phyloP scores from a whole-genome alignment of 2,329 filamentous ascomycete species.

The Ceratocystis lukuohia region DNA sequence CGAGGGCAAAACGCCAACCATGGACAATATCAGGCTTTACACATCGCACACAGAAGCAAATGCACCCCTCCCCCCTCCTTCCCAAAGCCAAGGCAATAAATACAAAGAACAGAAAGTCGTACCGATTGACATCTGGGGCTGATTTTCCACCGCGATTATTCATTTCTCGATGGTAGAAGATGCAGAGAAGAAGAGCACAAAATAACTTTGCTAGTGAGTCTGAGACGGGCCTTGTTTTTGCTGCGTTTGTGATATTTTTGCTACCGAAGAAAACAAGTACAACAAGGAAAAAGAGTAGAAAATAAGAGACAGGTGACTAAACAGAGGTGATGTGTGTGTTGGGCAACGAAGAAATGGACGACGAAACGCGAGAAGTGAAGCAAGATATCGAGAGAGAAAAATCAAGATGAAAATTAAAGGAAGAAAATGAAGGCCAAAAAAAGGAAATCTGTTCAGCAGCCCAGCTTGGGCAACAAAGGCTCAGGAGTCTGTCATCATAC shows the following conservation, averaged over 20 bases:
- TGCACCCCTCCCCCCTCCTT: too few relatives aligned
- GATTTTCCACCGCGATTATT: slow-evolving; percentile 94
- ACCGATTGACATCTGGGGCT: slow-evolving; percentile 99
- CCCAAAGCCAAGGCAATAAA: slow-evolving; percentile 20
- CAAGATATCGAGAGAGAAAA: not conserved
- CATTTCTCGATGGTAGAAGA: slow-evolving; percentile 54
- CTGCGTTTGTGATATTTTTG: not conserved
- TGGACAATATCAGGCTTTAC: slow-evolving; percentile 10
- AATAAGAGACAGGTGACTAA: slow-evolving; percentile 1
- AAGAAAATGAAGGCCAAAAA: slow-evolving; percentile 12
- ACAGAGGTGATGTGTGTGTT: not conserved
- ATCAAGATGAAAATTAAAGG: slow-evolving; percentile 11
- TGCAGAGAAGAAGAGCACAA: slow-evolving; percentile 5
- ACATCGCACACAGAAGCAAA: slow-evolving; percentile 5
- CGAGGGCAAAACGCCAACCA: not conserved
- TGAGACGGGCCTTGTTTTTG: not conserved
- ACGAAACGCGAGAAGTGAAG: slow-evolving; percentile 4
- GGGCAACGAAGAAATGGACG: not conserved
- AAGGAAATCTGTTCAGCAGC: slow-evolving; percentile 10
- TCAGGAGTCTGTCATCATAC: not conserved
- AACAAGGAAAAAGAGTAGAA: not conserved
- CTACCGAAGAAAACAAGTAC: slow-evolving; percentile 5
- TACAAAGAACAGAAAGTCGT: slow-evolving; percentile 29
- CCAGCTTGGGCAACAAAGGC: not conserved
- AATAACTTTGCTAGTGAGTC: slow-evolving; percentile 2